phyloP scores from a whole-genome alignment of 768 basidiomycete genomes.

The Rhizopogon salebrosus region DNA sequence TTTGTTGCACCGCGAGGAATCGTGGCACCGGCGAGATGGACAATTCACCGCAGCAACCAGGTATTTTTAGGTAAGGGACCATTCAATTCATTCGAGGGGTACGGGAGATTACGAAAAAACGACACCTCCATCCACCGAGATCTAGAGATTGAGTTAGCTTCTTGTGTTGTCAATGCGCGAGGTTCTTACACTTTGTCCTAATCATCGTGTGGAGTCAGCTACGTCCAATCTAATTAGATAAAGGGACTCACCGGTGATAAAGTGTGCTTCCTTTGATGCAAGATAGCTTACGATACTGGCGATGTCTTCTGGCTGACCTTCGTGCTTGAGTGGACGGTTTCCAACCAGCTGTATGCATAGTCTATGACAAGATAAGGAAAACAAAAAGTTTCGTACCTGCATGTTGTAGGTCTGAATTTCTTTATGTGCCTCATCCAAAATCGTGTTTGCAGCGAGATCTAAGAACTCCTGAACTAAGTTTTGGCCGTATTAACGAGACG shows the following conservation, averaged over 20 bases:
- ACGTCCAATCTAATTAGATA: background rate
- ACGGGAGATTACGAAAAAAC: background rate
- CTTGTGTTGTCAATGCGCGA: background rate
- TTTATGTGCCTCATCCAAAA: background rate
- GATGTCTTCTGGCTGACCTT: slow-evolving; percentile 15
- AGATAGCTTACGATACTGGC: slow-evolving; percentile 20
- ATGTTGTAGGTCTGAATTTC: background rate
- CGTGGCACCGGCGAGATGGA: no score
- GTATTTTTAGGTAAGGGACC: background rate
- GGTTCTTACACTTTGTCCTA: background rate
- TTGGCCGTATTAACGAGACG: background rate
- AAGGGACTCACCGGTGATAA: slow-evolving; percentile 19
- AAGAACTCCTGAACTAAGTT: background rate
- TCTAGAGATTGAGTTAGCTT: background rate
- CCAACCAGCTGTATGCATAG: background rate
- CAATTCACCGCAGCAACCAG: background rate
- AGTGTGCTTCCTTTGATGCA: slow-evolving; percentile 20
- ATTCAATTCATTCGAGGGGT: background rate
- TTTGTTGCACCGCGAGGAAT: no score
- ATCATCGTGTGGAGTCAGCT: background rate
- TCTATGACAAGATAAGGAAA: background rate
- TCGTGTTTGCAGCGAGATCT: background rate
- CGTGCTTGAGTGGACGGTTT: background rate
- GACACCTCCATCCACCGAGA: slow-evolving; percentile 3
- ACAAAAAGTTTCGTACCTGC: background rate